Evolutionary conservation across 2,329 filamentous ascomycete species (phyloP), one percentile per base, ranked within the genome.

Genomic region (Blumeria graminis): DNA sequence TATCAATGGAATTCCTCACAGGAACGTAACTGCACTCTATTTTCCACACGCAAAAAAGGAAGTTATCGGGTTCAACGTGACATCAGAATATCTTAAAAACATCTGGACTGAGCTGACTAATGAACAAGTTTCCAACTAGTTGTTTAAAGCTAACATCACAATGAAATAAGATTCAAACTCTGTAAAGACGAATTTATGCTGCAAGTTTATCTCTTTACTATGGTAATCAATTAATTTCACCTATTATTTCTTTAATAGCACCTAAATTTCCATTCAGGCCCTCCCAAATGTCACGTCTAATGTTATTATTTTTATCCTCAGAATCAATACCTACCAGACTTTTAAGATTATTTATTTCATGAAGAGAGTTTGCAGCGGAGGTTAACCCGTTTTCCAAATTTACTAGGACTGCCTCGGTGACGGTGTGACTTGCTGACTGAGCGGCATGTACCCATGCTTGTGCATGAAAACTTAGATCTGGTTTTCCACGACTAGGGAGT

Each of bases 381-480:
- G 74, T 62, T 61, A 79, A 74, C 0, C 78, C 78, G 55, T 72
- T 69, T 55, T 82, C 78, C 2, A 82, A 71, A 59, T 73, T 76
- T 62, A 80, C 77, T 8, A 75, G 74, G 10, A 82, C 75, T 8
- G 69, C 67, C 62, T 81, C 77, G 10, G 80, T 70, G 0, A 74
- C 79, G 1, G 72, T 68, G 56, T 79, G 75, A 61, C 78, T 80
- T 61, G 78, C 76, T 3, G 76, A 71, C 57, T 81, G 75, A 1
- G 77, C 74, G 1, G 80, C 77, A 61, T 71, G 73, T 8, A 78
- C 72, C 79, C 80, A 83, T 9, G 74, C 74, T 59, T 73, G 71
- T 53, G 78, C 70, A 46, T 71, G 70, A 35, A 64, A 66, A 18
- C 70, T 68, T 3, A 73, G 65, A 46, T 71, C 69, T 14, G 69